Evolutionary conservation across 257 asterid genomes (phyloP).

Genomic region (Schizonepeta tenuifolia): DNA sequence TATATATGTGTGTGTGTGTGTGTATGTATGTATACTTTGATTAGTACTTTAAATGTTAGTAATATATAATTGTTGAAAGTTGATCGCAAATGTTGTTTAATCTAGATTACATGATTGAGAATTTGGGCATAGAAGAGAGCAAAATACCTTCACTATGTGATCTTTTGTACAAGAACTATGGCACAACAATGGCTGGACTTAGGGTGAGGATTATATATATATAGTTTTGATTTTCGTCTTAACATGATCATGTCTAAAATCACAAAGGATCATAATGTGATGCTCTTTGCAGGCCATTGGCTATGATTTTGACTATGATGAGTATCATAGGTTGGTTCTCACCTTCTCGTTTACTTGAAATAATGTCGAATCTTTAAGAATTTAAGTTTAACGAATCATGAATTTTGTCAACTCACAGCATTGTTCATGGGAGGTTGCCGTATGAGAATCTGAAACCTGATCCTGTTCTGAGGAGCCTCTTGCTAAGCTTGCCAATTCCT

Average conservation of each 20-base stretch:
- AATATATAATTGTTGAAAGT: neutral
- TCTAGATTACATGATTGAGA: constrained; percentile 73
- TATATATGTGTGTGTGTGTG: no score
- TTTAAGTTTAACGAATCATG: neutral
- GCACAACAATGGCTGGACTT: constrained; percentile 99
- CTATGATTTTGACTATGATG: constrained; percentile 90
- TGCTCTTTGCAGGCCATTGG: constrained; percentile 76
- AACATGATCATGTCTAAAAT: neutral
- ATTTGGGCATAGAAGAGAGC: constrained; percentile 66
- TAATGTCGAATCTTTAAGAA: neutral
- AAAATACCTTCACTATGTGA: constrained; percentile 61
- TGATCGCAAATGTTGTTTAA: constrained; percentile 2
- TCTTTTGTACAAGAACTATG: constrained; percentile 79
- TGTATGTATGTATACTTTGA: no score
- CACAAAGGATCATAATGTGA: neutral
- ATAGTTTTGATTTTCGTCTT: neutral
- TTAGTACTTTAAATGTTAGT: neutral
- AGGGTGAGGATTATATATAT: constrained; percentile 48
- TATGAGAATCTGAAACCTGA: constrained; percentile 84
- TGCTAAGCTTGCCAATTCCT: constrained; percentile 69
- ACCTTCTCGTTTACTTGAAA: neutral
- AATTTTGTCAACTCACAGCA: constrained; percentile 42
- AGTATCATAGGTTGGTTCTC: constrained; percentile 65
- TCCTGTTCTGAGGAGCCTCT: constrained; percentile 76
- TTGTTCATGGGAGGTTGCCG: constrained; percentile 92